Conservation (phyloP, 345 rosid species). For the Camelina sativa region DNA sequence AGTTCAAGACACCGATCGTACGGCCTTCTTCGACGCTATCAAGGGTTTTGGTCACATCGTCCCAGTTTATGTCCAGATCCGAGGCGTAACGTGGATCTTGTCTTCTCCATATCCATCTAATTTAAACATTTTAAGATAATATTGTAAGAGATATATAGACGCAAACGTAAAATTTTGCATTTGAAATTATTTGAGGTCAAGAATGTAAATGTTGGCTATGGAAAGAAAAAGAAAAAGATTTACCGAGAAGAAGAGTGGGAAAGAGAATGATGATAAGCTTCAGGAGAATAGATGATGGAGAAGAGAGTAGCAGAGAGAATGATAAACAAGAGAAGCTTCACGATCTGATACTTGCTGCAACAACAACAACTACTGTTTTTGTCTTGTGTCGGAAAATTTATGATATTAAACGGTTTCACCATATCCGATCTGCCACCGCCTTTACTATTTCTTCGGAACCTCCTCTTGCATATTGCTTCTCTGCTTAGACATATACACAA, state of each 20-base stretch:
- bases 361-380: conserved; percentile 50
- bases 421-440: conserved; percentile 37
- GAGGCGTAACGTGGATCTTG: conserved; percentile 68
- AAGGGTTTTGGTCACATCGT: conserved; percentile 59
- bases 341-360: conserved; percentile 63
- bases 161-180: background rate
- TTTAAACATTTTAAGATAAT: background rate
- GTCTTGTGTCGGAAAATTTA: conserved; percentile 57
- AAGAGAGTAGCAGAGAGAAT: conserved; percentile 63
- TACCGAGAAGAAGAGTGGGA: conserved; percentile 50
- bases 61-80: conserved; percentile 64
- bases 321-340: conserved; percentile 64
- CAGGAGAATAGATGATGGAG: conserved; percentile 62
- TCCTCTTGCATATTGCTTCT: conserved; percentile 70
- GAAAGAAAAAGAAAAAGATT: background rate
- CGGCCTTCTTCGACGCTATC: conserved; percentile 54
- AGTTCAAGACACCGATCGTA: conserved; percentile 81
- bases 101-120: conserved; percentile 72
- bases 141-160: background rate
- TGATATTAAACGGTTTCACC: conserved; percentile 46
- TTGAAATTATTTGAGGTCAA: background rate
- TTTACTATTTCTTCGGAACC: conserved; percentile 53
- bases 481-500: conserved; percentile 45
- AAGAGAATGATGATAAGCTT: conserved; percentile 51
- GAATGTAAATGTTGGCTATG: background rate